These are phyloP conservation scores for Alternaria sp. DNA, from an alignment of 2,329 filamentous ascomycete genomes.

Conservation along the genomic window DNA sequence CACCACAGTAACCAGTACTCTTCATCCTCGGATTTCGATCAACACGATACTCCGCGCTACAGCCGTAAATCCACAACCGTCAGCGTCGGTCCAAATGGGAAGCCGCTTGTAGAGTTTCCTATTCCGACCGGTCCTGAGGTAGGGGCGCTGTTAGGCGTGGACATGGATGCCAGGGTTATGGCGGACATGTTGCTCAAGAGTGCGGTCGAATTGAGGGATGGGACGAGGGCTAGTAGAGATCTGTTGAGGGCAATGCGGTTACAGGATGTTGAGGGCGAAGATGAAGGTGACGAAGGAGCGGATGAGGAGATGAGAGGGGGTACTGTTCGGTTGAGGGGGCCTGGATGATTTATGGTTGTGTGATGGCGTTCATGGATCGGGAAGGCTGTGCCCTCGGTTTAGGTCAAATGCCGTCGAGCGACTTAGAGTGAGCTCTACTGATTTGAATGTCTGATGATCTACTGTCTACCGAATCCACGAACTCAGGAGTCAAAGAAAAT, in stretches of 20 bases:
- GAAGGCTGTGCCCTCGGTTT: not conserved
- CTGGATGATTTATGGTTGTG: not conserved
- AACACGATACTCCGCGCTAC: conserved; percentile 15
- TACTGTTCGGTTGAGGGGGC: conserved; percentile 19
- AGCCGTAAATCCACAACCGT: conserved; percentile 32
- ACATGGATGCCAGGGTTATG: conserved; percentile 29
- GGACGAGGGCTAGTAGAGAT: conserved; percentile 40
- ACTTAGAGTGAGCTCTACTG: not conserved
- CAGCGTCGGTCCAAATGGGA: conserved; percentile 42
- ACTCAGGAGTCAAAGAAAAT: not conserved
- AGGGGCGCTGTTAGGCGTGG: conserved; percentile 35
- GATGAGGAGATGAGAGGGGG: conserved; percentile 13
- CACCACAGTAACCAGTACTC: conserved; percentile 24
- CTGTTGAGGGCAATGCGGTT: conserved; percentile 45
- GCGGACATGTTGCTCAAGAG: conserved; percentile 42
- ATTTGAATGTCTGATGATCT: not conserved
- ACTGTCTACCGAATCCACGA: not conserved
- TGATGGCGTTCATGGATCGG: not conserved
- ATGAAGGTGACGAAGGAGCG: conserved; percentile 1
- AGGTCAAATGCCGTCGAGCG: not conserved
- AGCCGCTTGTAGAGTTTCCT: conserved; percentile 47
- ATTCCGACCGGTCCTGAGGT: conserved; percentile 42
- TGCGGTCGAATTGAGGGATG: conserved; percentile 43
- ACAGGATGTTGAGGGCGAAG: conserved; percentile 34
- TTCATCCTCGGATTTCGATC: conserved; percentile 29